Conservation (phyloP, 2,329 filamentous ascomycete species). For the Xylaria sp. region DNA sequence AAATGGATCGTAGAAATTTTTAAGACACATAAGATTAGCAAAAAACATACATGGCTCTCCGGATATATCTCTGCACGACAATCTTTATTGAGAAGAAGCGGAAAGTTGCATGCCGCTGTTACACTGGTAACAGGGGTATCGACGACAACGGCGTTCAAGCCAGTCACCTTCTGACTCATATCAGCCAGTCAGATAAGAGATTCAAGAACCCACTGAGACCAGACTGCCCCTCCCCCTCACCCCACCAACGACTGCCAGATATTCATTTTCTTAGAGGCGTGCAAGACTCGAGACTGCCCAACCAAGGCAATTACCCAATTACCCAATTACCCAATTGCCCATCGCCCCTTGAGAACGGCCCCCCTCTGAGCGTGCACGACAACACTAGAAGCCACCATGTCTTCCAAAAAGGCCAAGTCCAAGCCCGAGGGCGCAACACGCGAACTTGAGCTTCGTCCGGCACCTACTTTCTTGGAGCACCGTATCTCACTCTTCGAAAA, state of each 20-base stretch:
- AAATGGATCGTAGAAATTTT: no score
- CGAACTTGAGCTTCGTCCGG: slow-evolving; percentile 37
- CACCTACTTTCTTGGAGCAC: slow-evolving; percentile 76
- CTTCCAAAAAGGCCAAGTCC: slow-evolving; percentile 37
- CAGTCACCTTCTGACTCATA: slow-evolving; percentile 25
- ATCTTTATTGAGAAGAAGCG: no score
- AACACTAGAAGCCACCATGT: slow-evolving; percentile 24
- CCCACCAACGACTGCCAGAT: slow-evolving; percentile 28
- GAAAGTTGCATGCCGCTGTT: background rate
- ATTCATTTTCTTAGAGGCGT: slow-evolving; percentile 18
- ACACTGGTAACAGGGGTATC: background rate
- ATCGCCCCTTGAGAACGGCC: background rate
- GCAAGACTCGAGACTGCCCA: background rate
- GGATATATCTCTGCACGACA: no score
- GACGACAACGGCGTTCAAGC: slow-evolving; percentile 24
- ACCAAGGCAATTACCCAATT: slow-evolving; percentile 7
- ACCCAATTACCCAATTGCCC: background rate
- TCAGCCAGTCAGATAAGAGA: slow-evolving; percentile 26
- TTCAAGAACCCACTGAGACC: slow-evolving; percentile 6
- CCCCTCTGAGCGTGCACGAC: background rate
- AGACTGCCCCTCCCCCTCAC: slow-evolving; percentile 23
- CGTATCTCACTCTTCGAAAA: slow-evolving; percentile 60
- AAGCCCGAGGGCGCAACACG: slow-evolving; percentile 25
- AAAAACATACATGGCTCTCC: no score
- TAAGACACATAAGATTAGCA: no score